Evolutionary conservation across 1,284 basidiomycete species (phyloP).

Genomic region (Sanguinoderma infundibulare): DNA sequence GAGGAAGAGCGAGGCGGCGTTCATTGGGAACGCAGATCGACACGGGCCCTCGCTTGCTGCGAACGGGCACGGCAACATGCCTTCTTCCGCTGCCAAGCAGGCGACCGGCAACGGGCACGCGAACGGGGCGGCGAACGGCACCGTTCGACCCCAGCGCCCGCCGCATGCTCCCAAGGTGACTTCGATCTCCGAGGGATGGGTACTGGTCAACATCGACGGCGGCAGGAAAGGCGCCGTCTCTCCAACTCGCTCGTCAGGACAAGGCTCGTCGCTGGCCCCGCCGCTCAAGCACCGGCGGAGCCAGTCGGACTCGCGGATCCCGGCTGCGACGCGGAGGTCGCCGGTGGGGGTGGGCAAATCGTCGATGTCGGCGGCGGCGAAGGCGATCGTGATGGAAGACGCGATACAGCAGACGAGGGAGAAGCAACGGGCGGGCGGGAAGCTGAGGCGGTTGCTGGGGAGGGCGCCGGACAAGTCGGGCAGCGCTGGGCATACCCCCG

Average conservation of each 20-base stretch:
- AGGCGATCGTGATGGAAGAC: slow-evolving; percentile 64
- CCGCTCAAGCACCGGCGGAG: slow-evolving; percentile 30
- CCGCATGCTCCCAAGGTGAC: slow-evolving; percentile 12
- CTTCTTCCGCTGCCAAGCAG: neutral
- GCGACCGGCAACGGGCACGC: neutral
- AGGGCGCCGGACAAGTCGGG: slow-evolving; percentile 19
- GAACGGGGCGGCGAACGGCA: slow-evolving; percentile 9
- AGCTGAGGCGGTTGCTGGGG: slow-evolving; percentile 32
- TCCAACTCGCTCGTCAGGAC: slow-evolving; percentile 1
- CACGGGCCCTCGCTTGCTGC: slow-evolving; percentile 1
- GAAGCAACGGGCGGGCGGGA: slow-evolving; percentile 29
- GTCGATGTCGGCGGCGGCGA: slow-evolving; percentile 52
- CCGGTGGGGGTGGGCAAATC: slow-evolving; percentile 30
- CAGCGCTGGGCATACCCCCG: slow-evolving; percentile 13
- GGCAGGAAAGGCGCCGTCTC: slow-evolving; percentile 12
- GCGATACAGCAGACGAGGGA: slow-evolving; percentile 43
- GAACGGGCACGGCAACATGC: slow-evolving; percentile 9
- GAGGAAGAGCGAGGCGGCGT: slow-evolving; percentile 33
- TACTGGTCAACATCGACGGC: slow-evolving; percentile 65
- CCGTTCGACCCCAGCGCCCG: slow-evolving; percentile 1
- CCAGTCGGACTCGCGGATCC: slow-evolving; percentile 31
- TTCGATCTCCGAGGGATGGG: slow-evolving; percentile 50
- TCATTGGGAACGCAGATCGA: slow-evolving; percentile 21
- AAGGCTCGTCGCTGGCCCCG: slow-evolving; percentile 7
- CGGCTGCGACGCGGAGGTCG: slow-evolving; percentile 7